phyloP scores from a whole-genome alignment of 2,329 filamentous ascomycete genomes.

The Gaeumannomyces tritici region DNA sequence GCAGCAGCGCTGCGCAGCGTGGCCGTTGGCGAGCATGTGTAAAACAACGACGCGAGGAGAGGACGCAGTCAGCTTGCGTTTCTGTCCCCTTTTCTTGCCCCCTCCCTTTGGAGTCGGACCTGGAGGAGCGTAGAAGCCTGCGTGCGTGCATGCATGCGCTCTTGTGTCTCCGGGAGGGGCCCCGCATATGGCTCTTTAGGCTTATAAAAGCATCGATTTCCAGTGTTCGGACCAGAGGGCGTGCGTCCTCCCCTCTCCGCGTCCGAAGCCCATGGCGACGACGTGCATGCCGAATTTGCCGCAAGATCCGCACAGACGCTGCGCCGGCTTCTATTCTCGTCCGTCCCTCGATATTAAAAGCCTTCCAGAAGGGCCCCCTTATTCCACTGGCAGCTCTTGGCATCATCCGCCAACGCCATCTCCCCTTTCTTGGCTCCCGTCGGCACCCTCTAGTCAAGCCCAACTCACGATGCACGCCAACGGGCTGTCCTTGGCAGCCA shows the following conservation, averaged over 20 bases:
- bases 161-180: neutral
- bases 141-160: neutral
- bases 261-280: neutral
- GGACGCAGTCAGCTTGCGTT: neutral
- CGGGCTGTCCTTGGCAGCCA: constrained; percentile 3
- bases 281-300: neutral
- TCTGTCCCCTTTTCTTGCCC: too few species aligned
- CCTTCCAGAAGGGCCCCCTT: neutral
- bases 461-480: neutral
- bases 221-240: neutral
- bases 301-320: neutral
- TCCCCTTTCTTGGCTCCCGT: neutral
- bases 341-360: neutral
- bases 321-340: too few species aligned
- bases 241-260: neutral
- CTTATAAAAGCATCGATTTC: neutral
- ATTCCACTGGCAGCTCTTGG: neutral
- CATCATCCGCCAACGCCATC: constrained; percentile 18
- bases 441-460: neutral
- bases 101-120: too few species aligned
- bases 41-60: neutral
- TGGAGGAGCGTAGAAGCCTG: neutral
- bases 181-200: neutral
- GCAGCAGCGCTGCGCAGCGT: neutral
- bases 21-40: neutral